Conservation (phyloP, 352 stramenopile species). For the Hyaloperonospora arabidopsidis region DNA sequence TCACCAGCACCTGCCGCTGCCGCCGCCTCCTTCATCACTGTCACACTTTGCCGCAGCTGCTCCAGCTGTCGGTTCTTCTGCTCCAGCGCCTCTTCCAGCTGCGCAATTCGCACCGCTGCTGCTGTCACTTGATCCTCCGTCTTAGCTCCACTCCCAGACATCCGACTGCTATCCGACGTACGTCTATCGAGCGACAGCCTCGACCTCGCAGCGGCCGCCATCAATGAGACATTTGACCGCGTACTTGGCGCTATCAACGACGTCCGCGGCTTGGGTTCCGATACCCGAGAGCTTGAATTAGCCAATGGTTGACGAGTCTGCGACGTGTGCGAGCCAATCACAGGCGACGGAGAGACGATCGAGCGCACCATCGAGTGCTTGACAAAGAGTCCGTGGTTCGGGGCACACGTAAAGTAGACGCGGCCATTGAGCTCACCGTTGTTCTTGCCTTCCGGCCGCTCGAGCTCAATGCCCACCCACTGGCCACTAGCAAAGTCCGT, state of each 20-base stretch:
- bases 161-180: slow-evolving; percentile 6
- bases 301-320: not conserved
- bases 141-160: not conserved
- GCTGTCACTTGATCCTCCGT: slow-evolving; percentile 46
- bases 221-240: slow-evolving; percentile 2
- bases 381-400: slow-evolving; percentile 72
- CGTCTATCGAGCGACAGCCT: slow-evolving; percentile 32
- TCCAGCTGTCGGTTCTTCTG: slow-evolving; percentile 60
- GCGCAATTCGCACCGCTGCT: slow-evolving; percentile 39
- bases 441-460: slow-evolving; percentile 76
- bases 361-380: slow-evolving; percentile 34
- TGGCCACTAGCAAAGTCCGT: slow-evolving; percentile 73
- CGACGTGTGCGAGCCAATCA: not conserved
- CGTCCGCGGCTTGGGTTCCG: slow-evolving; percentile 11
- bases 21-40: slow-evolving; percentile 41
- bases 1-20: slow-evolving; percentile 12
- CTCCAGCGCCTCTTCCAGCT: slow-evolving; percentile 62
- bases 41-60: slow-evolving; percentile 57
- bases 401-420: slow-evolving; percentile 69
- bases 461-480: slow-evolving; percentile 78
- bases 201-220: slow-evolving; percentile 2
- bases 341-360: slow-evolving; percentile 23
- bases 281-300: slow-evolving; percentile 11
- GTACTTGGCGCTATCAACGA: slow-evolving; percentile 17
- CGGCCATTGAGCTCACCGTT: slow-evolving; percentile 75